Conservation (phyloP, 2,329 filamentous ascomycete genomes). For the Nothomitra cinnamomea region DNA sequence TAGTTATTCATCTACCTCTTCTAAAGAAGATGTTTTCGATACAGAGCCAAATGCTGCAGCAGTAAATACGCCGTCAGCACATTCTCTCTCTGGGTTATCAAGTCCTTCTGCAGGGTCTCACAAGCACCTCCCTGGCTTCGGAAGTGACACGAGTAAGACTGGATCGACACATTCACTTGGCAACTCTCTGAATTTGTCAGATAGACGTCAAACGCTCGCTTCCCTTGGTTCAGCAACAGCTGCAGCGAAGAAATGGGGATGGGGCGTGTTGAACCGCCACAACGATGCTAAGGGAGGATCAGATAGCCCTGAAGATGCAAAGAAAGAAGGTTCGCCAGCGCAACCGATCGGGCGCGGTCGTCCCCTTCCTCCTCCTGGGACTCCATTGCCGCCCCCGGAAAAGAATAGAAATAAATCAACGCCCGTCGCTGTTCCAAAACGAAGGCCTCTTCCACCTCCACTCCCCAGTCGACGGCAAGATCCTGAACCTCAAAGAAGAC, state of each 20-base stretch:
- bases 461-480: conserved; percentile 15
- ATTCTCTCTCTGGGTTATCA: not conserved
- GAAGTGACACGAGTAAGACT: not conserved
- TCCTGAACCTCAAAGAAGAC: conserved; percentile 13
- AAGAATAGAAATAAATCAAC: conserved; percentile 37
- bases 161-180: conserved; percentile 10
- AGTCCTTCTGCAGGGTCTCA: not conserved
- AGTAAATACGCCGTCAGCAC: not conserved
- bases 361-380: conserved; percentile 65
- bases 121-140: not conserved
- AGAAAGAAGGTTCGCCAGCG: conserved; percentile 28
- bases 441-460: conserved; percentile 42
- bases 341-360: conserved; percentile 71
- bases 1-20: conserved; percentile 35
- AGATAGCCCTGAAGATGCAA: conserved; percentile 23
- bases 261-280: conserved; percentile 30
- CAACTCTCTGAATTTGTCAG: conserved; percentile 13
- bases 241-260: conserved; percentile 43
- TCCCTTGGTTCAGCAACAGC: conserved; percentile 32
- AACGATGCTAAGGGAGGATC: conserved; percentile 24
- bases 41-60: not conserved
- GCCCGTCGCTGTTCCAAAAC: conserved; percentile 40
- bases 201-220: conserved; percentile 24
- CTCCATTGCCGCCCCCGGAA: conserved; percentile 55
- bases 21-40: conserved; percentile 13